Evolutionary conservation across 768 basidiomycete species (phyloP).

Genomic region (Suillus variegatus): DNA sequence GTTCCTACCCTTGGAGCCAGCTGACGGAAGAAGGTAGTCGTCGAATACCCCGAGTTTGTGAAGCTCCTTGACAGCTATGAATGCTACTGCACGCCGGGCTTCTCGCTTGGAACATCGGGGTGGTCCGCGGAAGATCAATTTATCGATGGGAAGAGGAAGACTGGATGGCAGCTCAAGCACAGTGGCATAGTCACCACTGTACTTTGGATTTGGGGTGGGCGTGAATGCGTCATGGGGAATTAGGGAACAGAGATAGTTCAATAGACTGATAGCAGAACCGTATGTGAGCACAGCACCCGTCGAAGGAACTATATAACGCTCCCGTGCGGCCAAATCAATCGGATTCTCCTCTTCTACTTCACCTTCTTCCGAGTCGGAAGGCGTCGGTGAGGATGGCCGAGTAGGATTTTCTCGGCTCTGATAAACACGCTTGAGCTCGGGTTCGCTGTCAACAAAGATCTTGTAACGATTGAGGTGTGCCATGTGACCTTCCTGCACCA

Average conservation of each 20-base stretch:
- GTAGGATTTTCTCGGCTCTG: conserved; percentile 47
- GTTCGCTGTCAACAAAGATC: conserved; percentile 59
- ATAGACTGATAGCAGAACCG: conserved; percentile 67
- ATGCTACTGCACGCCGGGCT: conserved; percentile 82
- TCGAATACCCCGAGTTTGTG: conserved; percentile 77
- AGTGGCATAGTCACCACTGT: conserved; percentile 56
- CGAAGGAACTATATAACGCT: conserved; percentile 69
- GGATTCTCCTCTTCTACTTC: conserved; percentile 50
- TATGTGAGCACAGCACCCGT: conserved; percentile 83
- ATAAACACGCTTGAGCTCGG: conserved; percentile 63
- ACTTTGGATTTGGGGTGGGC: conserved; percentile 57
- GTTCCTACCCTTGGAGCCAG: conserved; percentile 47
- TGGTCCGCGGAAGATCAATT: conserved; percentile 63
- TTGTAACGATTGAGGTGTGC: conserved; percentile 60
- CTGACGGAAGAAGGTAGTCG: conserved; percentile 76
- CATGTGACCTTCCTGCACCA: conserved; percentile 67
- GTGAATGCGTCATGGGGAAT: conserved; percentile 77
- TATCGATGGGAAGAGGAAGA: conserved; percentile 56
- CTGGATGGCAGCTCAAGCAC: conserved; percentile 67
- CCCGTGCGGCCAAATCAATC: conserved; percentile 62
- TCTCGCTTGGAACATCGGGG: conserved; percentile 68
- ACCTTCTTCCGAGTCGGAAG: conserved; percentile 30
- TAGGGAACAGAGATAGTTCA: conserved; percentile 76
- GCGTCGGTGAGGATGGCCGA: conserved; percentile 26
- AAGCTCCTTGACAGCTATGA: conserved; percentile 71